Conservation (phyloP, 1,284 basidiomycete genomes). For the Pascua sp. region DNA sequence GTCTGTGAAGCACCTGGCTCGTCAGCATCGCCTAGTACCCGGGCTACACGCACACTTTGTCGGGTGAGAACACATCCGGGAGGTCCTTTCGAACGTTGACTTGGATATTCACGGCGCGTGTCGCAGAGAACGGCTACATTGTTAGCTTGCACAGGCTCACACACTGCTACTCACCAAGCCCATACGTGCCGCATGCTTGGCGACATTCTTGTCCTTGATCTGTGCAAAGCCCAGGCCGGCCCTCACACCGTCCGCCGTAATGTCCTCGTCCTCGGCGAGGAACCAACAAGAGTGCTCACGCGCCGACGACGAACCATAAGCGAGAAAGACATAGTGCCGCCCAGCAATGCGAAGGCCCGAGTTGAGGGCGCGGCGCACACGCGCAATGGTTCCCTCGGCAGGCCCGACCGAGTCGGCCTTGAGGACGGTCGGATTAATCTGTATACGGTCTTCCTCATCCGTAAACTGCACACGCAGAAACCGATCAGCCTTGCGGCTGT, state of each 20-base stretch:
- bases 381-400: conserved; percentile 20
- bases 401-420: conserved; percentile 18
- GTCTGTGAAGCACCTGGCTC: conserved; percentile 22
- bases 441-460: conserved; percentile 26
- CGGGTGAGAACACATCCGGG: conserved; percentile 10
- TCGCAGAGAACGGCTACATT: conserved; percentile 20
- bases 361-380: conserved; percentile 24
- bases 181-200: conserved; percentile 20
- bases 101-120: conserved; percentile 11
- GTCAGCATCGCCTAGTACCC: not conserved
- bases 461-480: conserved; percentile 33
- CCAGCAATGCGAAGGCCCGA: conserved; percentile 24
- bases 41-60: not conserved
- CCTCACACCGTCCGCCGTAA: conserved; percentile 11
- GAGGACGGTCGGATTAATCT: conserved; percentile 22
- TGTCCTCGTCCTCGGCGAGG: conserved; percentile 17
- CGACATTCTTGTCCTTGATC: conserved; percentile 23
- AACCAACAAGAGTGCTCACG: conserved; percentile 29
- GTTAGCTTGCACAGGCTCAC: not conserved
- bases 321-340: conserved; percentile 26
- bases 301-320: conserved; percentile 5
- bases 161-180: conserved; percentile 7
- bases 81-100: conserved; percentile 8
- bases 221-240: conserved; percentile 14
- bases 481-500: conserved; percentile 16